These are phyloP conservation scores for Nannochloropsis salina DNA, from an alignment of 108 stramenopile genomes.

Conservation along the genomic window DNA sequence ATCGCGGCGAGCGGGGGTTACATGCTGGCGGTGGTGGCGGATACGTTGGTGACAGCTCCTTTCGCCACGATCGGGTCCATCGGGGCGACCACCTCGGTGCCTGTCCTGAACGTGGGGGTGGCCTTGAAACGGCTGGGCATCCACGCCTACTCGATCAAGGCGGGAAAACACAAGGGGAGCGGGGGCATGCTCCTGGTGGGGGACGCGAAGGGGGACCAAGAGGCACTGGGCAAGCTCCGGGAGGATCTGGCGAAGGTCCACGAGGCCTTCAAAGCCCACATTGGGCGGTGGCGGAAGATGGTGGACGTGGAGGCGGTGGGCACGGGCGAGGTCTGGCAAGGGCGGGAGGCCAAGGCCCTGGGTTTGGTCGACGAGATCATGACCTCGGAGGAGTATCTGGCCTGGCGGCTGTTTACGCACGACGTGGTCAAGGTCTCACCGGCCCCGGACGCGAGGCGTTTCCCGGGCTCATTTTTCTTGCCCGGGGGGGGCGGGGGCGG, in stretches of 20 bases:
- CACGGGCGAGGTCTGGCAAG: conserved; percentile 40
- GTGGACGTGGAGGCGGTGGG: conserved; percentile 33
- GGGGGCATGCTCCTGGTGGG: conserved; percentile 1
- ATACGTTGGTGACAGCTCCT: conserved; percentile 52
- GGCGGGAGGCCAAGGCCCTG: conserved; percentile 20
- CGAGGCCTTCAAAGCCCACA: not conserved
- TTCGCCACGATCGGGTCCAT: conserved; percentile 54
- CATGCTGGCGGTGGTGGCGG: conserved; percentile 60
- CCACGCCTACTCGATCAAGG: conserved; percentile 83
- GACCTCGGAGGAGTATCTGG: conserved; percentile 23
- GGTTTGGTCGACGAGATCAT: conserved; percentile 32
- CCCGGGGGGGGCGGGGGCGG: not conserved
- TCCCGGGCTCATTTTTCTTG: not conserved
- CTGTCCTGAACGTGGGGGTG: conserved; percentile 71
- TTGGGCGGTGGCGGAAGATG: not conserved
- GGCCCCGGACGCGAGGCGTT: not conserved
- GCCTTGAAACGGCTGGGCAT: conserved; percentile 78
- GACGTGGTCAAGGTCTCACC: not conserved
- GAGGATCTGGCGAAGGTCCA: not conserved
- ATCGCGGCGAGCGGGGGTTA: conserved; percentile 73
- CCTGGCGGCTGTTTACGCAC: not conserved
- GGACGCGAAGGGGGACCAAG: not conserved
- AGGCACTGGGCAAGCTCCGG: not conserved
- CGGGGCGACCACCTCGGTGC: conserved; percentile 62
- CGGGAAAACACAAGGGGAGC: conserved; percentile 46